phyloP scores from a whole-genome alignment of 2,329 filamentous ascomycete genomes.

The Colletotrichum euphorbiae region DNA sequence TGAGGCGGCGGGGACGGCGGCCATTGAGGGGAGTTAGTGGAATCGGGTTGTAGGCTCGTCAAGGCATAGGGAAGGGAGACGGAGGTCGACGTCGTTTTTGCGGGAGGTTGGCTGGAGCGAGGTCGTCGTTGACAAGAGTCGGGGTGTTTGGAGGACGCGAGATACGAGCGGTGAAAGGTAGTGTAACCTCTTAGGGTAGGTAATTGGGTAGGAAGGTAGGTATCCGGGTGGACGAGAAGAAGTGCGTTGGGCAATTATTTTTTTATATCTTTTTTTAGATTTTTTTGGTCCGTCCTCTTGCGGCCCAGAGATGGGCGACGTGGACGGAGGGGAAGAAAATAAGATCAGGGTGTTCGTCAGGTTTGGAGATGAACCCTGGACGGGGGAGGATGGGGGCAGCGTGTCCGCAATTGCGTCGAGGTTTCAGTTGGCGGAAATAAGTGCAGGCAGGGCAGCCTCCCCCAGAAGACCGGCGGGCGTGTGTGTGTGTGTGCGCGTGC shows the following conservation, averaged over 20 bases:
- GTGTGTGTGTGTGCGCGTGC: not conserved
- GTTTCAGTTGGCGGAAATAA: conserved; percentile 24
- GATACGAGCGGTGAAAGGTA: not conserved
- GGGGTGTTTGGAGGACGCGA: conserved; percentile 21
- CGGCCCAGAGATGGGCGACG: too few relatives aligned
- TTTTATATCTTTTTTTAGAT: not conserved
- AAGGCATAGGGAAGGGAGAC: conserved; percentile 1
- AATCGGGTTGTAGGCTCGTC: not conserved
- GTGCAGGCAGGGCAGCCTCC: too few relatives aligned
- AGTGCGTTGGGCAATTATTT: not conserved
- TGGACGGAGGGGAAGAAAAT: too few relatives aligned
- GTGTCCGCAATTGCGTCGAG: conserved; percentile 28
- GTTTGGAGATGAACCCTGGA: not conserved
- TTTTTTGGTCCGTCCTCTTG: too few relatives aligned
- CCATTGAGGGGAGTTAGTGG: conserved; percentile 25
- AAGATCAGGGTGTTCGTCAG: not conserved
- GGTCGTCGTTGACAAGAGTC: not conserved
- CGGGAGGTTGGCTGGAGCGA: not conserved
- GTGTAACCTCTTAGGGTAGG: conserved; percentile 5
- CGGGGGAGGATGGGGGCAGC: conserved; percentile 18
- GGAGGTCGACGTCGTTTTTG: too few relatives aligned
- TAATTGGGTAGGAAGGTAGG: too few relatives aligned
- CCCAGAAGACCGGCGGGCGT: not conserved
- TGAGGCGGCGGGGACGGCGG: conserved; percentile 27
- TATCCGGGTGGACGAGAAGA: too few relatives aligned